Percentiles rank a stretch among this genome's conserved stretches.
Evolutionary conservation across 2,329 filamentous ascomycete genomes (phyloP).

Genomic region (Amauroascus verrucosus): DNA sequence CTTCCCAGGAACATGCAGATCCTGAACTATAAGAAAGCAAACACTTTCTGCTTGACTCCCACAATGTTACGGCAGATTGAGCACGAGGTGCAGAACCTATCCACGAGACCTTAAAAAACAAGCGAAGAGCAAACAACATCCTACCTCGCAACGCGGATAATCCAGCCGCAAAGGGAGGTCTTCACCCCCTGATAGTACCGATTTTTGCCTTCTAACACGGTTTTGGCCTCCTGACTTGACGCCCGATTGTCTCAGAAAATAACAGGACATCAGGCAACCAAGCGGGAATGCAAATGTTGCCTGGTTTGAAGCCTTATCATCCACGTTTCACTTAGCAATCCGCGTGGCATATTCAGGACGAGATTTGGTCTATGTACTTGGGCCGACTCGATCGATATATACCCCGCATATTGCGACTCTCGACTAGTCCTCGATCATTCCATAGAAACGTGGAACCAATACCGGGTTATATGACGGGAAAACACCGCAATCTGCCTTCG

Average conservation of each 20-base stretch:
- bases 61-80: background rate
- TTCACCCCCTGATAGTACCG: too few species aligned
- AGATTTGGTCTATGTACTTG: too few species aligned
- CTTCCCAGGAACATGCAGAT: background rate
- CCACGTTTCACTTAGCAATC: too few species aligned
- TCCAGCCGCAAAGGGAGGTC: too few species aligned
- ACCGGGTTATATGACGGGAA: background rate
- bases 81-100: background rate
- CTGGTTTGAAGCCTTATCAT: too few species aligned
- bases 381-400: too few species aligned
- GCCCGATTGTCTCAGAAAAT: background rate
- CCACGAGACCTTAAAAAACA: background rate
- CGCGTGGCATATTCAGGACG: too few species aligned
- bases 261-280: background rate
- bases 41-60: constrained; percentile 7
- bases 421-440: too few species aligned
- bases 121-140: constrained; percentile 4
- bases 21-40: constrained; percentile 1
- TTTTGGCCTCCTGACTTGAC: background rate
- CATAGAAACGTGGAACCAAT: background rate
- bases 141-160: background rate
- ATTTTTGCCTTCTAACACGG: background rate
- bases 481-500: background rate
- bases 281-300: background rate
- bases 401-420: too few species aligned